These are phyloP conservation scores for Backusella parvicylindrica DNA, from an alignment of 192 early-diverging fungal genomes.

Conservation along the genomic window DNA sequence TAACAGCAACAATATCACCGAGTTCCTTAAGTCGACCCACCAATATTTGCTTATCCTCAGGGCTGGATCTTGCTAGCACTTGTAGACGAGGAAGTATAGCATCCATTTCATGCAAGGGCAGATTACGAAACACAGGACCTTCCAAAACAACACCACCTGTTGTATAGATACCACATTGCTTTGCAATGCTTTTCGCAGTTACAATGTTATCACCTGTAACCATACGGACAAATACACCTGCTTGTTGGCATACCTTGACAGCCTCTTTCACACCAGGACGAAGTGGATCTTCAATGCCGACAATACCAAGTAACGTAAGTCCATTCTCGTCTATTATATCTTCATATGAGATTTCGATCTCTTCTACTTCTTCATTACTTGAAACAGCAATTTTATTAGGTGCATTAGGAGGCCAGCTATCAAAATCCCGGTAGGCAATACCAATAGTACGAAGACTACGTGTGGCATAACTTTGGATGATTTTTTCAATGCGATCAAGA, in stretches of 20 bases:
- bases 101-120: slow-evolving; percentile 83
- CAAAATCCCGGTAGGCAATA: slow-evolving; percentile 82
- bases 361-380: slow-evolving; percentile 18
- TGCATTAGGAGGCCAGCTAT: slow-evolving; percentile 49
- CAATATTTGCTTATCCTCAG: slow-evolving; percentile 94
- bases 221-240: slow-evolving; percentile 97
- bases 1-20: slow-evolving; percentile 96
- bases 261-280: slow-evolving; percentile 93
- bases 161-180: slow-evolving; percentile 88
- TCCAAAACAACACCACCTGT: slow-evolving; percentile 90
- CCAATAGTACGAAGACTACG: slow-evolving; percentile 91
- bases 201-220: slow-evolving; percentile 98
- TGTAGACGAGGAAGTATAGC: slow-evolving; percentile 87
- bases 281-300: slow-evolving; percentile 97
- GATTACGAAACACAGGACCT: slow-evolving; percentile 87
- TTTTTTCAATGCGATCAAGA: slow-evolving; percentile 33
- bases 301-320: slow-evolving; percentile 78
- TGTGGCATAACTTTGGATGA: slow-evolving; percentile 69
- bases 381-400: slow-evolving; percentile 9
- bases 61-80: slow-evolving; percentile 94
- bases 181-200: slow-evolving; percentile 94
- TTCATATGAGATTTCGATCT: slow-evolving; percentile 53
- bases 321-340: slow-evolving; percentile 48
- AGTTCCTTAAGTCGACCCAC: slow-evolving; percentile 85
- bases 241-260: slow-evolving; percentile 79